Percentiles rank a stretch among this genome's conserved stretches.
phyloP scores from a whole-genome alignment of 305 asterid species.

The Fraxinus paxiana region DNA sequence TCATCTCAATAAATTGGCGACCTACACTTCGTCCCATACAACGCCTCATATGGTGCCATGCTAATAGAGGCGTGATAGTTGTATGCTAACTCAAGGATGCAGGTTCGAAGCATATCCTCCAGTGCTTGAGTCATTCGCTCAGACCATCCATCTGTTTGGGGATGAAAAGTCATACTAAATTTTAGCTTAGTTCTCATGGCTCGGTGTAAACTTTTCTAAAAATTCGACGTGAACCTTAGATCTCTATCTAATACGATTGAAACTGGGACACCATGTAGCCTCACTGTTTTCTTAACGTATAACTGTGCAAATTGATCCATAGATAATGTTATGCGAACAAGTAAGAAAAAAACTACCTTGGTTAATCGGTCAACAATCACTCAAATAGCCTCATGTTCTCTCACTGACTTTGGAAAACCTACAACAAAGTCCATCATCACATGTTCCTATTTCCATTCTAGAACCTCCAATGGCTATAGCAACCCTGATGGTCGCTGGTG shows the following conservation, averaged over 20 bases:
- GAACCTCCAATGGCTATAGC: not conserved
- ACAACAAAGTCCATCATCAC: not conserved
- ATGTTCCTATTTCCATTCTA: not conserved
- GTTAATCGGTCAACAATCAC: not conserved
- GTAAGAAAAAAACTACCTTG: not conserved
- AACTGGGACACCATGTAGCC: not conserved
- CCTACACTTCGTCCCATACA: no score
- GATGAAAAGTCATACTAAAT: not conserved
- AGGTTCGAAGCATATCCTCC: no score
- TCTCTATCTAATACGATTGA: not conserved
- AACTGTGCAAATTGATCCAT: not conserved
- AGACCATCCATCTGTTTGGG: not conserved
- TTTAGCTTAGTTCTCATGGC: not conserved
- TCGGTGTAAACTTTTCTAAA: not conserved
- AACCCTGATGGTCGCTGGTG: not conserved
- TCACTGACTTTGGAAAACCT: not conserved
- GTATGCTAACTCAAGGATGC: no score
- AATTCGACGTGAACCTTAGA: not conserved
- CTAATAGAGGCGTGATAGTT: no score
- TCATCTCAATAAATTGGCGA: no score
- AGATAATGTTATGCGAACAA: not conserved
- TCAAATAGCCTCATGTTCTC: not conserved
- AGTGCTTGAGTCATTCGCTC: not conserved
- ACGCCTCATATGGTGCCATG: no score
- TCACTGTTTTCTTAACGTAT: not conserved